A percentile compares a stretch with the other conserved stretches of the same genome.
Evolutionary conservation across 768 basidiomycete genomes (phyloP).

Genomic region (Lentinula aciculospora): DNA sequence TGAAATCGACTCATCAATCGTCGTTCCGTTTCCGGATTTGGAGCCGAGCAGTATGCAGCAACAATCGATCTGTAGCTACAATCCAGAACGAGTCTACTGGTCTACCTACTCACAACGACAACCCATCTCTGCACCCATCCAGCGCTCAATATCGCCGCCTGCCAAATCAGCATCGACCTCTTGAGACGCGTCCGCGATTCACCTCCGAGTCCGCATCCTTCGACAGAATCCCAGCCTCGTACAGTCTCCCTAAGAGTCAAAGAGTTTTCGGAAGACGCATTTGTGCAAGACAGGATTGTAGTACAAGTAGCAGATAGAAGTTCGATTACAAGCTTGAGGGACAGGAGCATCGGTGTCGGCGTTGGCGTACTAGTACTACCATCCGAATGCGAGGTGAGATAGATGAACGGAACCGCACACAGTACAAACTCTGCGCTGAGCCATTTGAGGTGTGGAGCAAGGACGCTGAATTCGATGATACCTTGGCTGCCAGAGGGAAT

Average conservation of each 20-base stretch:
- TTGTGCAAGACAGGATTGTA: slow-evolving; percentile 34
- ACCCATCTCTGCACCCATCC: slow-evolving; percentile 1
- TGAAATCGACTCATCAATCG: too few relatives aligned
- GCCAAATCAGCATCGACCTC: neutral
- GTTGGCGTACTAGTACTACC: slow-evolving; percentile 15
- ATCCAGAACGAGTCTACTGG: too few relatives aligned
- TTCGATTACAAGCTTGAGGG: slow-evolving; percentile 31
- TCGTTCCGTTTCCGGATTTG: too few relatives aligned
- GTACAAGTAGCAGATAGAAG: slow-evolving; percentile 25
- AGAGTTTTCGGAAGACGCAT: slow-evolving; percentile 16
- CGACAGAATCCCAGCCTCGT: slow-evolving; percentile 24
- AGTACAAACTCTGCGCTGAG: slow-evolving; percentile 32
- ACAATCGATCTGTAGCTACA: too few relatives aligned
- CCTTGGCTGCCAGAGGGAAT: slow-evolving; percentile 14
- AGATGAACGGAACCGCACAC: slow-evolving; percentile 39
- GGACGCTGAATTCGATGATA: slow-evolving; percentile 31
- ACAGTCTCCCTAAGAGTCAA: slow-evolving; percentile 19
- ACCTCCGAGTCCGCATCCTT: slow-evolving; percentile 22
- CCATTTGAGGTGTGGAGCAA: slow-evolving; percentile 27
- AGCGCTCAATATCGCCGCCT: neutral
- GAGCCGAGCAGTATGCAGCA: too few relatives aligned
- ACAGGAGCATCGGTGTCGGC: slow-evolving; percentile 30
- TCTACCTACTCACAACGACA: neutral
- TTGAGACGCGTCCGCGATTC: slow-evolving; percentile 24
- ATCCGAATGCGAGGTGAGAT: slow-evolving; percentile 16